phyloP scores from a whole-genome alignment of 441 rosid genomes.

The Pelargonium cotyledonis region DNA sequence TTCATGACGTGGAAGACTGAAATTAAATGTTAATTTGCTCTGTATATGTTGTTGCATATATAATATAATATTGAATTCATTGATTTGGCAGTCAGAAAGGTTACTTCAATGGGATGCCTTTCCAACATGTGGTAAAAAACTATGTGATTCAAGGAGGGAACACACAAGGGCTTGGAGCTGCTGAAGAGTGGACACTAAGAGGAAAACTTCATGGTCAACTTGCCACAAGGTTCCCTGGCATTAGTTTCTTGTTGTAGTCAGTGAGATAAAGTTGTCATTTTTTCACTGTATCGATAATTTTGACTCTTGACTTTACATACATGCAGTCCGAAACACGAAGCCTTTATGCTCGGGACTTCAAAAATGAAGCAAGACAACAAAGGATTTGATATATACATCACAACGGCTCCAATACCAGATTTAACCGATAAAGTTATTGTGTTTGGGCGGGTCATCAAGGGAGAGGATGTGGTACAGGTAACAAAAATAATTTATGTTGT shows the following conservation, averaged over 20 bases:
- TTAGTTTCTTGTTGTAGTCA: not conserved
- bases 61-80: not conserved
- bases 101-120: constrained; percentile 71
- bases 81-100: constrained; percentile 62
- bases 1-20: not conserved
- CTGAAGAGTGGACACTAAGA: constrained; percentile 72
- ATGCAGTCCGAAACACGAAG: constrained; percentile 76
- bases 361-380: constrained; percentile 46
- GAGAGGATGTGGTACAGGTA: constrained; percentile 92
- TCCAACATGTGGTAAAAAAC: constrained; percentile 71
- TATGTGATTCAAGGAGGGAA: constrained; percentile 79
- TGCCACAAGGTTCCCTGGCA: constrained; percentile 41
- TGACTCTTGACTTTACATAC: constrained; percentile 6
- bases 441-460: constrained; percentile 76
- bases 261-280: not conserved
- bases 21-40: not conserved
- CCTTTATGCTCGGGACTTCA: constrained; percentile 78
- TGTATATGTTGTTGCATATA: not conserved
- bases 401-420: constrained; percentile 87
- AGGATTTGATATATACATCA: constrained; percentile 64
- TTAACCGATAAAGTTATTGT: constrained; percentile 59
- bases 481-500: not conserved
- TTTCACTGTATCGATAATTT: constrained; percentile 1
- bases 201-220: constrained; percentile 59
- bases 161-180: constrained; percentile 40